Percentiles rank a stretch among this genome's conserved stretches.
phyloP scores from a whole-genome alignment of 192 early-diverging fungal species.

The Irineochytrium annulatum region DNA sequence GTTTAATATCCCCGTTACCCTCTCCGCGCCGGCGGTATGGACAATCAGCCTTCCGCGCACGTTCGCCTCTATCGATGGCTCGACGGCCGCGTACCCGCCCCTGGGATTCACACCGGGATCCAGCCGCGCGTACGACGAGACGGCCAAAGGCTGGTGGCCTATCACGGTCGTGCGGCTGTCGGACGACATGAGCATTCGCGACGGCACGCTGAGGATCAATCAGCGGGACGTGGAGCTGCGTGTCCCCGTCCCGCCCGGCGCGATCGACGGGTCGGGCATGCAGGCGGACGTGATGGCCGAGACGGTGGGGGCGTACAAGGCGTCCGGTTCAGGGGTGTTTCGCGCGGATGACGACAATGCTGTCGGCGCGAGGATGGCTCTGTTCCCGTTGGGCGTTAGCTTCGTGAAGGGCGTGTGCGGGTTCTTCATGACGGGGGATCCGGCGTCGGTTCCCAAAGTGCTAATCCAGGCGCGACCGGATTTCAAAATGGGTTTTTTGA shows the following conservation, averaged over 20 bases:
- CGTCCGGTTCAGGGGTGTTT: too few relatives aligned
- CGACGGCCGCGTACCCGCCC: neutral
- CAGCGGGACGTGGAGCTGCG: neutral
- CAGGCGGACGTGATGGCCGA: too few relatives aligned
- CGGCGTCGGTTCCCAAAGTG: neutral
- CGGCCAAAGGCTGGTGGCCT: neutral
- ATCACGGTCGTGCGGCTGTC: neutral
- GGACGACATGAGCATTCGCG: neutral
- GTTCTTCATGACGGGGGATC: neutral
- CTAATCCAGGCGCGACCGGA: neutral
- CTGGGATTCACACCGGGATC: too few relatives aligned
- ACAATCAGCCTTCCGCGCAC: neutral
- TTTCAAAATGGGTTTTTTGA: neutral
- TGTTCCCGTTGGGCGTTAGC: neutral
- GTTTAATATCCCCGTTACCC: neutral
- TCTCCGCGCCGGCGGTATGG: neutral
- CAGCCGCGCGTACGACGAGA: neutral
- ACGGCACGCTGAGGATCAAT: neutral
- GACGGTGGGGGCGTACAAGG: too few relatives aligned
- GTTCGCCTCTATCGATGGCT: neutral
- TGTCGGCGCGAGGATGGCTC: neutral
- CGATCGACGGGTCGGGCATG: neutral
- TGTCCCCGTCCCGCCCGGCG: neutral
- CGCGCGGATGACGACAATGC: neutral
- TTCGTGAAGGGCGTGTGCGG: slow-evolving; percentile 1